phyloP scores from a whole-genome alignment of 805 yeast species.

The Debaryomyces maramus region DNA sequence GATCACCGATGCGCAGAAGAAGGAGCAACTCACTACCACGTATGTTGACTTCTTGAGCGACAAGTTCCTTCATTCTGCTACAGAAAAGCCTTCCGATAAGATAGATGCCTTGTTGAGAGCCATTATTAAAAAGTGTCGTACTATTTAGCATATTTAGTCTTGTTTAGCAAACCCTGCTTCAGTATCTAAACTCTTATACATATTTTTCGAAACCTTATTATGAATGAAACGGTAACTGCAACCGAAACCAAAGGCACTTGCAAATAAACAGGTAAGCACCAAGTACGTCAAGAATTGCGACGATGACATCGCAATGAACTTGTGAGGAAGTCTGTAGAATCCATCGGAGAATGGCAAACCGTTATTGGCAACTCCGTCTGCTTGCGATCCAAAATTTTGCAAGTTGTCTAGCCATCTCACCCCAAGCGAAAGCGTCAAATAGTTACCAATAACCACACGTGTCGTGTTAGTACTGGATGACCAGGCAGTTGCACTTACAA shows the following conservation, averaged over 20 bases:
- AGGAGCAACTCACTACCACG: slow-evolving; percentile 30
- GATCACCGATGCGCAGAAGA: slow-evolving; percentile 28
- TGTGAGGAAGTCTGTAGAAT: slow-evolving; percentile 38
- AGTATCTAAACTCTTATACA: slow-evolving; percentile 14
- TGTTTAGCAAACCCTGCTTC: background rate
- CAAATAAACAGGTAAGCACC: slow-evolving; percentile 19
- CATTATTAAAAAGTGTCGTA: slow-evolving; percentile 39
- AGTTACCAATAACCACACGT: slow-evolving; percentile 65
- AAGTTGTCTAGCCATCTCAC: slow-evolving; percentile 54
- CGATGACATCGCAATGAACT: slow-evolving; percentile 28
- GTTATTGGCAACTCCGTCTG: slow-evolving; percentile 10
- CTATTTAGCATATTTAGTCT: slow-evolving; percentile 6
- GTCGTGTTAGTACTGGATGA: slow-evolving; percentile 62
- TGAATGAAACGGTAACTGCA: slow-evolving; percentile 25
- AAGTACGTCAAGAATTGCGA: slow-evolving; percentile 19
- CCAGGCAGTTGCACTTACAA: slow-evolving; percentile 58
- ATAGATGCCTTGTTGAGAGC: slow-evolving; percentile 36
- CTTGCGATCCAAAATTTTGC: slow-evolving; percentile 16
- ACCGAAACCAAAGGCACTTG: slow-evolving; percentile 24
- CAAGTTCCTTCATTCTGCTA: slow-evolving; percentile 22
- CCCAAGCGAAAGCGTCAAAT: slow-evolving; percentile 55
- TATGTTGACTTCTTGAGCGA: slow-evolving; percentile 27
- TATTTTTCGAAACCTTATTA: slow-evolving; percentile 14
- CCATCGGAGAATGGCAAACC: slow-evolving; percentile 40
- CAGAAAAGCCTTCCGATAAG: slow-evolving; percentile 22